Percentiles rank a stretch among this genome's conserved stretches.
phyloP scores from a whole-genome alignment of 306 rosid species.

The Alnus rubra region DNA sequence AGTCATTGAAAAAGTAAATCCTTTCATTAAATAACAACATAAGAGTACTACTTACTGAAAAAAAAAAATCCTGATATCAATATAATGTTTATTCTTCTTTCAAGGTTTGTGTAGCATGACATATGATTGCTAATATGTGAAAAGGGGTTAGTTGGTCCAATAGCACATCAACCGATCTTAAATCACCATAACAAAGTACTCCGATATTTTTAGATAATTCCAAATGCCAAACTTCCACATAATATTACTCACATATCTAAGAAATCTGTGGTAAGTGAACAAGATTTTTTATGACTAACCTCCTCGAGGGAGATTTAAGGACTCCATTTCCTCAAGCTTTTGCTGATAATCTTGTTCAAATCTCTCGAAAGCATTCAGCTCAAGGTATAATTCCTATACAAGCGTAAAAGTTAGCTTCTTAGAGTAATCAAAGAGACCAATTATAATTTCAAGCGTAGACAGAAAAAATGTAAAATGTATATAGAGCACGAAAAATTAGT shows the following conservation, averaged over 20 bases:
- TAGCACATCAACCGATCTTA: background rate
- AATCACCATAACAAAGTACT: background rate
- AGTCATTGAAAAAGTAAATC: background rate
- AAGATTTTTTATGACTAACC: conserved; percentile 45
- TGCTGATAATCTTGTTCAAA: conserved; percentile 86
- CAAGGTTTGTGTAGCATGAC: conserved; percentile 2
- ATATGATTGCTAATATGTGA: background rate
- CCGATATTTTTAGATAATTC: background rate
- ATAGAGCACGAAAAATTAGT: conserved; percentile 11
- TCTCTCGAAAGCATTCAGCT: conserved; percentile 65
- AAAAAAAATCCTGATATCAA: background rate
- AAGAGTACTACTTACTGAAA: background rate
- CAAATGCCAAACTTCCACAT: background rate
- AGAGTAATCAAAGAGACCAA: conserved; percentile 13
- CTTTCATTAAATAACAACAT: background rate
- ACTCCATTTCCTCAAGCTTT: conserved; percentile 71
- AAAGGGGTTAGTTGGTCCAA: background rate
- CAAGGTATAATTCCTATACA: conserved; percentile 82
- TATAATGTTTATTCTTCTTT: background rate
- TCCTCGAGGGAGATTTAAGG: conserved; percentile 67
- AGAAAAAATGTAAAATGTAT: conserved; percentile 10
- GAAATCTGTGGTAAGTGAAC: background rate
- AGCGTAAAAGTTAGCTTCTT: conserved; percentile 26
- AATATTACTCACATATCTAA: background rate
- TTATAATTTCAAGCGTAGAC: background rate